Percentiles rank a stretch among this genome's conserved stretches.
Conservation (phyloP, 345 rosid species). For the Populus pruinosa region DNA sequence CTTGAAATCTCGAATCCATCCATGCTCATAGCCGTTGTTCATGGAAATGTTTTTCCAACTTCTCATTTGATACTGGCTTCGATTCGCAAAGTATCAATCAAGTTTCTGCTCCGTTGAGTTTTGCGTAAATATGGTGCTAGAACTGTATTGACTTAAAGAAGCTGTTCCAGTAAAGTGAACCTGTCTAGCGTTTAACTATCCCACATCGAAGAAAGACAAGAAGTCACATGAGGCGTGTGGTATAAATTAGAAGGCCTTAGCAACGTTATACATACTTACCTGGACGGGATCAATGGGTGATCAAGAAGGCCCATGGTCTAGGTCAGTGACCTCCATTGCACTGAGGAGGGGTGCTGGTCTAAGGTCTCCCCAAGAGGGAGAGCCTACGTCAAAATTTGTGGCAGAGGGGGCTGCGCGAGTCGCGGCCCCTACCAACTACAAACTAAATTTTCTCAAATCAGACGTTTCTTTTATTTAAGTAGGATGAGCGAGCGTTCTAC, state of each 20-base stretch:
- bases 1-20: no score
- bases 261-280: conserved; percentile 5
- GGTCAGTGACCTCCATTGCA: conserved; percentile 27
- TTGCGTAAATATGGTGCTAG: no score
- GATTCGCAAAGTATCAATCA: no score
- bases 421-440: background rate
- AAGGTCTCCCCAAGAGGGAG: conserved; percentile 26
- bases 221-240: background rate
- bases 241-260: background rate
- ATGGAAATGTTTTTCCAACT: no score
- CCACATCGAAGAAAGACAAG: background rate
- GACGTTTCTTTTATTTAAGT: no score
- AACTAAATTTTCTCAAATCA: background rate
- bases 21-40: no score
- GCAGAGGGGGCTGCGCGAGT: conserved; percentile 27
- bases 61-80: no score
- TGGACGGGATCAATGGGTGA: conserved; percentile 29
- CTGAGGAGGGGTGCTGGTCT: background rate
- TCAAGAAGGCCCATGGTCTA: conserved; percentile 13
- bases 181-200: background rate
- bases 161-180: no score
- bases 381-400: conserved; percentile 41
- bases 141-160: no score
- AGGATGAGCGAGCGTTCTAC: no score
- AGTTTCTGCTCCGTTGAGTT: no score